Conservation (phyloP, 164 flowering plant species). For the Echeveria elegans region DNA sequence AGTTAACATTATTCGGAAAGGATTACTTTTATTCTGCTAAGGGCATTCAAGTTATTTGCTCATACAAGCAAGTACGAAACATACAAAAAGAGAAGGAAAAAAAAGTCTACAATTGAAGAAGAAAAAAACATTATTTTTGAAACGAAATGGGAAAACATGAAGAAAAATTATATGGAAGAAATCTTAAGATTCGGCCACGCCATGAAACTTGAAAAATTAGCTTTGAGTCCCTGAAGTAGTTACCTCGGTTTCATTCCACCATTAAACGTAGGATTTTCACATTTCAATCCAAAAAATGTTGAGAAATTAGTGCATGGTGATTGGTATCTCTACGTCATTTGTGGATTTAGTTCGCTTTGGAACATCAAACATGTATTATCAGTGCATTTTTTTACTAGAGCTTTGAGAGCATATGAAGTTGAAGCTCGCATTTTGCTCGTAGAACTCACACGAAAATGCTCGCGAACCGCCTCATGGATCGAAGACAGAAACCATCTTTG, state of each 20-base stretch:
- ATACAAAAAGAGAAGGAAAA: background rate
- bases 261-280: no score
- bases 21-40: background rate
- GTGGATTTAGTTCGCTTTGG: no score
- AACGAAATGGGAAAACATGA: background rate
- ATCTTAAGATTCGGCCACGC: slow-evolving; percentile 46
- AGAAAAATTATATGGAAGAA: slow-evolving; percentile 27
- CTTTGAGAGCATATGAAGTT: no score
- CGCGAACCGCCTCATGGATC: background rate
- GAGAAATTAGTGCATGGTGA: no score
- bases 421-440: background rate
- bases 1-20: background rate
- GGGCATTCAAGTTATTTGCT: no score
- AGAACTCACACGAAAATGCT: background rate
- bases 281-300: no score
- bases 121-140: background rate
- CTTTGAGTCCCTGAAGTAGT: no score
- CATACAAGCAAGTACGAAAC: background rate
- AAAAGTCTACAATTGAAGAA: background rate
- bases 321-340: no score
- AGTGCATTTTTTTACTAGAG: no score
- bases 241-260: no score
- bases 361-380: no score
- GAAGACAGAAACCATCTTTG: background rate
- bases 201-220: slow-evolving; percentile 44